Base-by-base conservation (phyloP, 352 stramenopile species). In the Phytophthora europaea region DNA sequence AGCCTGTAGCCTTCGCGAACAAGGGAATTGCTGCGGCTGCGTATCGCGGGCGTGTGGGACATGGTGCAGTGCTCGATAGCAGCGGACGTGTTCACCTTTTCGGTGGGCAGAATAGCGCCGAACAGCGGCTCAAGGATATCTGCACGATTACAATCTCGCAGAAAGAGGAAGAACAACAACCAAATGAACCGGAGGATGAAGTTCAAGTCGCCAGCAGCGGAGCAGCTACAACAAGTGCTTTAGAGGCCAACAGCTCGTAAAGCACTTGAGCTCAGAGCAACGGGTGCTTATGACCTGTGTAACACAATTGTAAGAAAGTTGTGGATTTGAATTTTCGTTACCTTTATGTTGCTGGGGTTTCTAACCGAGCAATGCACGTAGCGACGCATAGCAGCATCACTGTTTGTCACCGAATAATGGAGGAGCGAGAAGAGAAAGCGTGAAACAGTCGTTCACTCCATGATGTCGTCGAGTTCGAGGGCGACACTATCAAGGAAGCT, bases 71-170 rank as follows among this genome's bases (percentile, higher is more conserved):
- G 13, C 54, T 96, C 6, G 83, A 86, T 70, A 76, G 88, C 26
- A 74, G 77, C 71, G 87, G 90, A 47, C 80, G 87, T 33, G 78
- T 98, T 34, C 67, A 97, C 7, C 63, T 97, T 23, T 98, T 98
- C 69, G 92, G 94, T 55, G 96, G 96, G 15, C 88, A 98, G 65
- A 76, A 98, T 67, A 80, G 66, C 0, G 72, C 68, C 22, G 93
- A 98, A 65, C 70, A 88, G 56, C 94, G 97, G 33, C 75, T 94
- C n/a, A 87, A 85, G 50, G 84, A 91, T 47, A 85, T 98, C 33
- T 89, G 97, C 71, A 82, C 75, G 15, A 64, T 96, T n/a, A 53
- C 65, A 8, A 68, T 97, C 45, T 67, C 33, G 16, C 45, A 71
- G 52, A 59, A 63, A 20, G 56, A 59, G 22, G 47, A 70, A 4